Conservation (phyloP, 352 stramenopile species). For the Pythium insidiosum region DNA sequence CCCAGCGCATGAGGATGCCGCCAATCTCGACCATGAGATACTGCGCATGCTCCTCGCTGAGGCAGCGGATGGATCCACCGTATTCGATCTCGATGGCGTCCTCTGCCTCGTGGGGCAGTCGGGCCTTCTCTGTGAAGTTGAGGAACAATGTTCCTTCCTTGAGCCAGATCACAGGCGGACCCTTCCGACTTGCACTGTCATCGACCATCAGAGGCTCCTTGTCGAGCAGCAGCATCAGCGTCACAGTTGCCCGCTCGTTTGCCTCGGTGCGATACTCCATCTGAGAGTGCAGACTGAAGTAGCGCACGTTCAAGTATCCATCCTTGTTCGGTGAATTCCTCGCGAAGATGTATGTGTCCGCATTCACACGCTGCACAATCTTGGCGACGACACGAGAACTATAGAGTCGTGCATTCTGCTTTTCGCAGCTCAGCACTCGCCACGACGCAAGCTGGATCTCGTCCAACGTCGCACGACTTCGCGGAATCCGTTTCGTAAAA, state of each 20-base stretch:
- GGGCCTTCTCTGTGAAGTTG: slow-evolving; percentile 13
- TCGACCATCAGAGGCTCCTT: not conserved
- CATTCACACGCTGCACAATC: slow-evolving; percentile 9
- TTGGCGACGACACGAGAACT: slow-evolving; percentile 11
- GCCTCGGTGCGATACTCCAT: slow-evolving; percentile 10
- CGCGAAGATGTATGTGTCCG: slow-evolving; percentile 11
- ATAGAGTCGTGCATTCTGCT: slow-evolving; percentile 13
- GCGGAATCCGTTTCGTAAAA: slow-evolving; percentile 11
- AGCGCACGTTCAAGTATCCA: slow-evolving; percentile 6
- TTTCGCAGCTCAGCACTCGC: slow-evolving; percentile 6
- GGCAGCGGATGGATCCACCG: slow-evolving; percentile 16
- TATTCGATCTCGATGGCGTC: slow-evolving; percentile 17
- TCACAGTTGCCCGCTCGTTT: not conserved
- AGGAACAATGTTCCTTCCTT: slow-evolving; percentile 16
- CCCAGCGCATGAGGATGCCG: slow-evolving; percentile 48
- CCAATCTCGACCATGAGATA: slow-evolving; percentile 44
- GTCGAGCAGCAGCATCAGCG: slow-evolving; percentile 11
- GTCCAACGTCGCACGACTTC: slow-evolving; percentile 10
- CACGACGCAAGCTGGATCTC: slow-evolving; percentile 6
- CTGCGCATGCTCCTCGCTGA: slow-evolving; percentile 36
- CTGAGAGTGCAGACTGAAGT: slow-evolving; percentile 11
- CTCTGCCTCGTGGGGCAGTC: not conserved
- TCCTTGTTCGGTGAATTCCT: slow-evolving; percentile 14
- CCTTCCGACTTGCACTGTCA: not conserved
- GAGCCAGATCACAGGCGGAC: slow-evolving; percentile 12